These are phyloP conservation scores for Macaranga tanarius DNA, from an alignment of 441 rosid species.

Conservation along the genomic window DNA sequence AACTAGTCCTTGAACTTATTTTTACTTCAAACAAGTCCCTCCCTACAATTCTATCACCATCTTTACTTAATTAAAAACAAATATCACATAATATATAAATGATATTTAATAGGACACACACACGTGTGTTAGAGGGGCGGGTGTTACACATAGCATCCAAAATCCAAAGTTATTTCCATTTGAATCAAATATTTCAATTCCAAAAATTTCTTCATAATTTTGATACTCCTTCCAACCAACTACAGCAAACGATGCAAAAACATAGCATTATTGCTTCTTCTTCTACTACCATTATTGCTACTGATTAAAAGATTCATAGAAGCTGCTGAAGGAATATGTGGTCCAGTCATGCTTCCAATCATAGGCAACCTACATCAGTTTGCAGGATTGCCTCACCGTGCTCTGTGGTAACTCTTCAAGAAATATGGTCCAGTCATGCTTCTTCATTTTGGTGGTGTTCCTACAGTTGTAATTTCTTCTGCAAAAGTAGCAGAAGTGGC, in stretches of 20 bases:
- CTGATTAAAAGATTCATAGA: too few species aligned
- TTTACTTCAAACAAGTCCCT: too few species aligned
- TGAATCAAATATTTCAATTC: neutral
- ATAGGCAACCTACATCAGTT: constrained; percentile 17
- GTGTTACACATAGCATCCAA: constrained; percentile 2
- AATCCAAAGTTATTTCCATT: neutral
- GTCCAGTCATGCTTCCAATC: constrained; percentile 12
- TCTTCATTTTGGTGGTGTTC: constrained; percentile 8
- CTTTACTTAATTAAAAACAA: too few species aligned
- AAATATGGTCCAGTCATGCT: constrained; percentile 18
- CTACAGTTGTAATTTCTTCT: constrained; percentile 7
- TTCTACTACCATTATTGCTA: too few species aligned
- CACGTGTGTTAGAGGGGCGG: too few species aligned
- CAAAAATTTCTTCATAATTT: neutral
- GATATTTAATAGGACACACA: too few species aligned
- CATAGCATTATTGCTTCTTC: too few species aligned
- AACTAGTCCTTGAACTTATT: too few species aligned
- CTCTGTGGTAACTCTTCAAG: constrained; percentile 1
- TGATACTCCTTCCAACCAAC: neutral
- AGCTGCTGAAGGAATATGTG: too few species aligned
- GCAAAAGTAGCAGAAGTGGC: constrained; percentile 16
- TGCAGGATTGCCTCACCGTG: constrained; percentile 6
- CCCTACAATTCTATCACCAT: too few species aligned
- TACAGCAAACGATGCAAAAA: too few species aligned
- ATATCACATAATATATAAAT: too few species aligned